A percentile compares a stretch with the other conserved stretches of the same genome.
Evolutionary conservation across 2,329 filamentous ascomycete species (phyloP).

Genomic region (Exophiala sideris): DNA sequence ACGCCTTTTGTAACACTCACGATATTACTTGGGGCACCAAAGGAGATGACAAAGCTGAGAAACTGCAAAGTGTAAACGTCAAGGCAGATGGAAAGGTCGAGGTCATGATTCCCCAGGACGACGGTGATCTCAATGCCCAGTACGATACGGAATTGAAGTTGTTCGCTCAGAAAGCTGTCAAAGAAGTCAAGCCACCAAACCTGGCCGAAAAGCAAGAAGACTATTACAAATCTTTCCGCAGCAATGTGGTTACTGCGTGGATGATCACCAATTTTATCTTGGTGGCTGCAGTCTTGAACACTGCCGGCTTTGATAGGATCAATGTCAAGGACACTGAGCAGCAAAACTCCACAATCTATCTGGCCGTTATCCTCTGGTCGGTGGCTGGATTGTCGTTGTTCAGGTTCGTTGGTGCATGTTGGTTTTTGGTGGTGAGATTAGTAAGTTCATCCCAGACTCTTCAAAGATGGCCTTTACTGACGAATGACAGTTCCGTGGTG

Average conservation of each 20-base stretch:
- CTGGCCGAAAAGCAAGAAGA: slow-evolving; percentile 83
- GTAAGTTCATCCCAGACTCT: slow-evolving; percentile 54
- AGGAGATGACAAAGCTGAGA: slow-evolving; percentile 92
- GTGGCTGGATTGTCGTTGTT: slow-evolving; percentile 80
- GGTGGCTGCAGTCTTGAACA: slow-evolving; percentile 78
- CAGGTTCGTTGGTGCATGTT: slow-evolving; percentile 81
- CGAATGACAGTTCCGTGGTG: slow-evolving; percentile 48
- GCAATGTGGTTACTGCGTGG: slow-evolving; percentile 87
- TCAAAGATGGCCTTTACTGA: slow-evolving; percentile 29
- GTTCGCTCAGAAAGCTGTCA: slow-evolving; percentile 71
- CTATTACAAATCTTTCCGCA: slow-evolving; percentile 96
- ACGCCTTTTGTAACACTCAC: slow-evolving; percentile 97
- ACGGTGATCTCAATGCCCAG: slow-evolving; percentile 89
- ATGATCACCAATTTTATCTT: slow-evolving; percentile 95
- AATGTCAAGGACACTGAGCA: slow-evolving; percentile 40
- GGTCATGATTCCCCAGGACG: slow-evolving; percentile 78
- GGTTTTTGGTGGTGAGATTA: slow-evolving; percentile 87
- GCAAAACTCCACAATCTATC: slow-evolving; percentile 69
- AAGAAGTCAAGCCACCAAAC: slow-evolving; percentile 54
- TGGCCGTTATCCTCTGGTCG: slow-evolving; percentile 82
- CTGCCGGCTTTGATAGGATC: slow-evolving; percentile 74
- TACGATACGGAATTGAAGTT: slow-evolving; percentile 80
- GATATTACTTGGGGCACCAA: slow-evolving; percentile 98
- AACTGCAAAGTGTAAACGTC: slow-evolving; percentile 80
- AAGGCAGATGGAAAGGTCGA: slow-evolving; percentile 96